Evolutionary conservation across 2,329 filamentous ascomycete genomes (phyloP), one percentile per base, ranked within the genome.

Genomic region (Coniochaeta sp.): DNA sequence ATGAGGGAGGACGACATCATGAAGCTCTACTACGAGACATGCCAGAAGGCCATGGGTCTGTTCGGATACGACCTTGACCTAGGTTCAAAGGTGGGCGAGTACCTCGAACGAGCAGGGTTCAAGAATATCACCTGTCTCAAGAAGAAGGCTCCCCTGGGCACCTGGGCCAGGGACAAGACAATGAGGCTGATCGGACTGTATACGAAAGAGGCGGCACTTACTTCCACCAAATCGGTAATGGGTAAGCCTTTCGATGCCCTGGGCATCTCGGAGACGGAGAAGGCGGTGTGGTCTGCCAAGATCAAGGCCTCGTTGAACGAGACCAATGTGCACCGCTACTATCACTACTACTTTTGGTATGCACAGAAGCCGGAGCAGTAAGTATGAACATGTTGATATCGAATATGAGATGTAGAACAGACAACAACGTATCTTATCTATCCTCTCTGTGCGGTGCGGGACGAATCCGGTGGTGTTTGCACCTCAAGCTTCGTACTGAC

Each of bases 201-300:
- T 55, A 59, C 59, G 40, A 50, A 47, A 19, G 55, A 65, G 57
- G 33, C 56, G 1, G 57, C 58, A 14, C 16, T 62, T 7, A 61
- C 64, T 17, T 61, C 58, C 17, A 58, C 63, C 14, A 54, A 61
- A 12, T 62, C 62, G 9, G 54, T 60, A 11, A 47, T 61, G 17
- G 61, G 56, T 14, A 65, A 65, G 58, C 62, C 63, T 1, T 67
- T 64, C 62, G 61, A 60, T n/a, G 54, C 54, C 14, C 58, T 67
- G 33, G 62, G 77, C 71, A 84, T 86, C 70, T 84, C 85, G 0
- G 83, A 83, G 60, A 86, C 85, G 0, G 81, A 85, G 1, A 84
- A 74, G 81, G 82, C 87, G 33, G 82, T 84, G 0, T 80, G 78
- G 8, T 57, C 28, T 1, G 63, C 64, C 1, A 60, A 60, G 56